Evolutionary conservation across 106 monocot genomes (phyloP).

Genomic region (Phalaenopsis aphrodite): DNA sequence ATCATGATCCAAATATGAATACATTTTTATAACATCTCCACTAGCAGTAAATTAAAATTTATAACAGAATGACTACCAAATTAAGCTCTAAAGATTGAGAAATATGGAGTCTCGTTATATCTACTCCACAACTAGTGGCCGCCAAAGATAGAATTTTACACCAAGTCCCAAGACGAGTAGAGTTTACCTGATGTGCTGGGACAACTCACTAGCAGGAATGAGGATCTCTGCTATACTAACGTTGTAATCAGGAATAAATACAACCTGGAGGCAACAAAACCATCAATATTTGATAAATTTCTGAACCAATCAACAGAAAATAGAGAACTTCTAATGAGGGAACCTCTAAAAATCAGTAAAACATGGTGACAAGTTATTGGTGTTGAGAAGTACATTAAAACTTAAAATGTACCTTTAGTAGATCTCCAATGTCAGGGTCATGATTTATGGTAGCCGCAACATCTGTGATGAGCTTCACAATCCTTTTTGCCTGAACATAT

Average conservation of each 20-base stretch:
- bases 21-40: background rate
- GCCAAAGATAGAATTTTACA: background rate
- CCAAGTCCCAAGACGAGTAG: background rate
- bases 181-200: constrained; percentile 93
- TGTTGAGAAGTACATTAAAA: background rate
- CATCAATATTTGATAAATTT: constrained; percentile 1
- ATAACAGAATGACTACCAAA: background rate
- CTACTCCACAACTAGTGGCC: no score
- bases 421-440: constrained; percentile 87
- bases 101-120: no score
- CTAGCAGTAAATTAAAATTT: background rate
- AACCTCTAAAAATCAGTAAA: background rate
- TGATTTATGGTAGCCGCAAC: constrained; percentile 90
- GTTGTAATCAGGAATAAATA: constrained; percentile 96
- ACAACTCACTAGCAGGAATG: constrained; percentile 96
- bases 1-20: background rate
- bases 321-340: background rate
- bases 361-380: background rate
- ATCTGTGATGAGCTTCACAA: constrained; percentile 98
- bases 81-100: no score
- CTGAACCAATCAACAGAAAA: background rate
- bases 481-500: constrained; percentile 94
- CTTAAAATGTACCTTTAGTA: constrained; percentile 62
- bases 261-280: constrained; percentile 41
- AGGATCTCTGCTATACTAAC: constrained; percentile 91